These are phyloP conservation scores for Phytophthora multivora DNA, from an alignment of 352 stramenopile genomes.

Conservation along the genomic window DNA sequence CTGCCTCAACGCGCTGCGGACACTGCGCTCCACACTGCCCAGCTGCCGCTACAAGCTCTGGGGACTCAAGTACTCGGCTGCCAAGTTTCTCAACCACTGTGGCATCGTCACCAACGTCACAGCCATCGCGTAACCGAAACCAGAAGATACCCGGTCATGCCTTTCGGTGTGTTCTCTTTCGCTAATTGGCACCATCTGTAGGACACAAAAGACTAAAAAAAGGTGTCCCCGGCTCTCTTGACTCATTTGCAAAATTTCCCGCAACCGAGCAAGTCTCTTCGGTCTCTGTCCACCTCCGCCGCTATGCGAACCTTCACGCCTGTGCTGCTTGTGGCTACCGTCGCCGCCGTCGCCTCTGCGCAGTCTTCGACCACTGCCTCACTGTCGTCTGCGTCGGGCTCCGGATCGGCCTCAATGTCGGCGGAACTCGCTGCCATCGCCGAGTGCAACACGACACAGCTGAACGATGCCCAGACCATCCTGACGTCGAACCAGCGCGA, in stretches of 20 bases:
- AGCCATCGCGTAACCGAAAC: not conserved
- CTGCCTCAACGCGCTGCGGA: slow-evolving; percentile 50
- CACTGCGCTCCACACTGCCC: slow-evolving; percentile 49
- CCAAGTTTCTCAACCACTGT: slow-evolving; percentile 46
- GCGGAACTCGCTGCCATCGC: slow-evolving; percentile 44
- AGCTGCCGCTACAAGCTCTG: slow-evolving; percentile 56
- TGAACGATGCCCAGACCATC: slow-evolving; percentile 39
- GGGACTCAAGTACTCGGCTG: slow-evolving; percentile 38
- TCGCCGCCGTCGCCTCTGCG: slow-evolving; percentile 18
- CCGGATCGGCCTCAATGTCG: slow-evolving; percentile 27
- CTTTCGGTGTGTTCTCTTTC: not conserved
- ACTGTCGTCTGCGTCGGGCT: slow-evolving; percentile 22
- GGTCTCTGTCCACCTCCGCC: not conserved
- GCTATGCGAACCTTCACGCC: slow-evolving; percentile 26
- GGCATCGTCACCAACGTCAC: slow-evolving; percentile 41
- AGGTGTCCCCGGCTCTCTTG: slow-evolving; percentile 9
- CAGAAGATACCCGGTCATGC: not conserved
- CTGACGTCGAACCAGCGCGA: slow-evolving; percentile 62
- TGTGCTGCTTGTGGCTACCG: slow-evolving; percentile 24
- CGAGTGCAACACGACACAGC: slow-evolving; percentile 48
- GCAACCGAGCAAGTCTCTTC: not conserved
- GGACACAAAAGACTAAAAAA: slow-evolving; percentile 8
- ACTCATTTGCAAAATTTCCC: slow-evolving; percentile 13
- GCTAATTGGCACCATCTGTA: slow-evolving; percentile 11
- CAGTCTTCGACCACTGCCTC: slow-evolving; percentile 18